phyloP scores from a whole-genome alignment of 306 rosid species.

The Ammopiptanthus mongolicus region DNA sequence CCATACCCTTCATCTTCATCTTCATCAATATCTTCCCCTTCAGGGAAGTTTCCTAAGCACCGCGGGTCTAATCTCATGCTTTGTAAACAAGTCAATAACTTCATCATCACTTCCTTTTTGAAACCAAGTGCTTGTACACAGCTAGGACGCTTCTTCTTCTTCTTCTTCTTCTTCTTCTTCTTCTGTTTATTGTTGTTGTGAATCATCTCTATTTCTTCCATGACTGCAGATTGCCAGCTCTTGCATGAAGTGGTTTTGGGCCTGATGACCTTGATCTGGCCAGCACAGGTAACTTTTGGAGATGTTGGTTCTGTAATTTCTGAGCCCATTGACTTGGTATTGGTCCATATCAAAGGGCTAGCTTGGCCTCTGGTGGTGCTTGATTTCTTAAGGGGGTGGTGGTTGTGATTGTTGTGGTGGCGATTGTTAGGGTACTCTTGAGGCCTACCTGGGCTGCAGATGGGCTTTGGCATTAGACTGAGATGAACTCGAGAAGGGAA shows the following conservation, averaged over 20 bases:
- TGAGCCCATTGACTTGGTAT: constrained; percentile 52
- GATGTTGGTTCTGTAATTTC: constrained; percentile 80
- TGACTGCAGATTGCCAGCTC: constrained; percentile 89
- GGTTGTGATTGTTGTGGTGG: constrained; percentile 35
- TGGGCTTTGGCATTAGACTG: constrained; percentile 66
- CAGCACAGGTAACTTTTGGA: constrained; percentile 91
- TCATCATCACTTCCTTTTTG: constrained; percentile 84
- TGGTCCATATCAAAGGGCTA: constrained; percentile 74
- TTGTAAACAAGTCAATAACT: constrained; percentile 69
- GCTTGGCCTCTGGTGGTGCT: constrained; percentile 38
- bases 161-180: too few relatives aligned
- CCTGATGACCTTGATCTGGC: constrained; percentile 78
- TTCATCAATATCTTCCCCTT: constrained; percentile 48
- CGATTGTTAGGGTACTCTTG: constrained; percentile 44
- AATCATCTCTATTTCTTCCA: constrained; percentile 92
- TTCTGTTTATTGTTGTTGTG: constrained; percentile 51
- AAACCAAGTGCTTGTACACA: constrained; percentile 64
- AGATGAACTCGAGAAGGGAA: constrained; percentile 79
- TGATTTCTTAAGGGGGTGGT: constrained; percentile 33
- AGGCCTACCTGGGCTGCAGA: constrained; percentile 82
- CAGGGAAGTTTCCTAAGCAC: constrained; percentile 65
- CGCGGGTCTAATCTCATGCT: constrained; percentile 58
- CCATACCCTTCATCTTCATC: constrained; percentile 16
- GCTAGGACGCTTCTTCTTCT: constrained; percentile 40
- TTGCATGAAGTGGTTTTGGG: constrained; percentile 46